Evolutionary conservation across 495 filamentous ascomycete species (phyloP).

Genomic region (Darksidea phi): DNA sequence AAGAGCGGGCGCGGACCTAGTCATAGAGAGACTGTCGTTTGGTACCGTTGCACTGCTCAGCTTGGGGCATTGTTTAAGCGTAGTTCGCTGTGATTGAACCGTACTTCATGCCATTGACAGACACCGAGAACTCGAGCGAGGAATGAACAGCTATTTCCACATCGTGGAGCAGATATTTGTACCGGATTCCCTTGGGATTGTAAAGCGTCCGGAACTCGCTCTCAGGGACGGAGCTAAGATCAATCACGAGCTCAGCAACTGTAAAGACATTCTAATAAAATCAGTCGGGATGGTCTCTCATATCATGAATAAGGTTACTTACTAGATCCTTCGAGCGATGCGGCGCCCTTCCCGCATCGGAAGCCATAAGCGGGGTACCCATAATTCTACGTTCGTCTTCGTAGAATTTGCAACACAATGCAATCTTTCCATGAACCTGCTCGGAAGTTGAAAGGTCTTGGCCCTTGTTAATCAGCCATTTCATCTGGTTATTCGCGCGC

Average conservation of each 20-base stretch:
- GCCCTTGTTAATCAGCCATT: slow-evolving; percentile 13
- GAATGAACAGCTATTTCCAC: slow-evolving; percentile 13
- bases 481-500: slow-evolving; percentile 4
- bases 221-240: slow-evolving; percentile 12
- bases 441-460: slow-evolving; percentile 5
- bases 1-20: no score
- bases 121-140: slow-evolving; percentile 13
- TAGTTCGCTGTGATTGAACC: slow-evolving; percentile 17
- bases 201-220: background rate
- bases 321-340: background rate
- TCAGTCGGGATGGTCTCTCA: background rate
- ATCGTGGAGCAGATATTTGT: slow-evolving; percentile 1
- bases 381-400: background rate
- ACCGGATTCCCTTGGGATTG: slow-evolving; percentile 3
- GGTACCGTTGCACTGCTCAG: background rate
- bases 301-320: background rate
- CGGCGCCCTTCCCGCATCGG: background rate
- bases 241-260: slow-evolving; percentile 7
- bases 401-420: background rate
- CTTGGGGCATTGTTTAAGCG: background rate
- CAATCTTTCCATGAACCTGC: slow-evolving; percentile 3
- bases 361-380: slow-evolving; percentile 6
- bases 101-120: slow-evolving; percentile 13
- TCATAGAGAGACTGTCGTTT: no score
- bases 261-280: slow-evolving; percentile 8